phyloP scores from a whole-genome alignment of 371 early-diverging fungal genomes.

The Mortierella sp. region DNA sequence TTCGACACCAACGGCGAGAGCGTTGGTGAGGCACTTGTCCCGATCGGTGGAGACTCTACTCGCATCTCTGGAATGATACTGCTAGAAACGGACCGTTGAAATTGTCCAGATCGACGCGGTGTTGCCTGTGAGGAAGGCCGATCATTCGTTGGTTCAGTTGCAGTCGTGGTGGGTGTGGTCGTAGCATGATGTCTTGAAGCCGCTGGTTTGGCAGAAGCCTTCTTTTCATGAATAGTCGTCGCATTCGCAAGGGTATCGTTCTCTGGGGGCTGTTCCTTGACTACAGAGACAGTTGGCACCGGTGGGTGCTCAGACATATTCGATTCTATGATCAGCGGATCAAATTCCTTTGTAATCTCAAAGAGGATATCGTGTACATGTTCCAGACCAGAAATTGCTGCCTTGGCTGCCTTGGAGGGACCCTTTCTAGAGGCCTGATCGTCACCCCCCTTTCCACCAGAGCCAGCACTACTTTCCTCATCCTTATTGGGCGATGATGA shows the following conservation, averaged over 20 bases:
- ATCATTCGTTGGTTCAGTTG: no score
- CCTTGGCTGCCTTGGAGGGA: slow-evolving; percentile 27
- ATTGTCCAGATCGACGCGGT: no score
- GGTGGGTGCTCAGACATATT: slow-evolving; percentile 21
- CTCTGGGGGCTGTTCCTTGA: no score
- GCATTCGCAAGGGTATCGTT: no score
- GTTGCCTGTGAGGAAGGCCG: no score
- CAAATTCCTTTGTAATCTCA: slow-evolving; percentile 61
- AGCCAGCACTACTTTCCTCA: background rate
- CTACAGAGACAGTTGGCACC: no score
- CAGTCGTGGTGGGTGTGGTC: no score
- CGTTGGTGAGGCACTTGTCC: slow-evolving; percentile 18
- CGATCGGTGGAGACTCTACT: background rate
- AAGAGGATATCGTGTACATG: slow-evolving; percentile 70
- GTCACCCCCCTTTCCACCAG: slow-evolving; percentile 3
- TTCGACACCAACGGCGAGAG: slow-evolving; percentile 3
- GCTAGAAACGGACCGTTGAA: no score
- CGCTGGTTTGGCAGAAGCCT: no score
- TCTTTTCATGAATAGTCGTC: no score
- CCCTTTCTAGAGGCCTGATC: background rate
- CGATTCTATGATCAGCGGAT: slow-evolving; percentile 58
- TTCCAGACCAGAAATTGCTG: slow-evolving; percentile 66
- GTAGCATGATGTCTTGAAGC: no score
- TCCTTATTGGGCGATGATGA: slow-evolving; percentile 19
- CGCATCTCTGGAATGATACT: background rate